Base-by-base conservation (phyloP, 805 yeast species). In the Wickerhamiella allomyrinae region DNA sequence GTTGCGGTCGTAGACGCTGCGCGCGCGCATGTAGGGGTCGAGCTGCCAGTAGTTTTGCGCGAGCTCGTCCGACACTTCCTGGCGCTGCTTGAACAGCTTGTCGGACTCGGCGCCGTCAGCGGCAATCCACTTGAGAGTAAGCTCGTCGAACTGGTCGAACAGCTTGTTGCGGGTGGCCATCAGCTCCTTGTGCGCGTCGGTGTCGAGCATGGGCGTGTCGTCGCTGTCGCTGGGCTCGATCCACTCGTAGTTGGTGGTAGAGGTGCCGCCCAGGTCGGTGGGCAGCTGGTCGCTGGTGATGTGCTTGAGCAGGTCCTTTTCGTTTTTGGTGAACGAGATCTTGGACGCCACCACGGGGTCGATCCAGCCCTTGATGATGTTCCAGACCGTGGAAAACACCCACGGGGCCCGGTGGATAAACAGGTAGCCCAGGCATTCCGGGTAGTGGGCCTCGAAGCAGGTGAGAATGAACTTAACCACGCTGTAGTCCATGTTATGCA, bases 311-410 rank as follows among this genome's bases (percentile, higher is more conserved):
- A 89, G 62, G 43, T 91, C 96, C 43, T 75, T 71, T 20, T 66
- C 58, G 49, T 67, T 68, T 55, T 81, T 79, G 20, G 95, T 82
- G 63, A 89, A 91, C 35, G 74, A 73, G 53, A 91, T 84, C 62
- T 89, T 89, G 20, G 89, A 70, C 0, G 95, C 94, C 42, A 89
- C 96, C 20, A 84, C 95, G 2, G 97, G 97, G 58, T 91, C 97
- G 44, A 89, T 68, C 97, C 96, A 89, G 53, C 79, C 77, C 60
- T 84, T 85, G 53, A 91, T 76, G 51, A 89, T 74, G 51, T 78
- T 80, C 97, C 98, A 91, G 46, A 89, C 83, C 20, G 95, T 89
- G 40, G 82, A 76, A 65, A 91, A 91, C 42, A 91, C 75, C 97
- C 96, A 86, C 21, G 98, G 98, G 0, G 98, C 96, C 53, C 82